Percentiles rank a stretch among this genome's conserved stretches.
Evolutionary conservation across 2,329 filamentous ascomycete genomes (phyloP).

Genomic region (Neonectria coccinea): DNA sequence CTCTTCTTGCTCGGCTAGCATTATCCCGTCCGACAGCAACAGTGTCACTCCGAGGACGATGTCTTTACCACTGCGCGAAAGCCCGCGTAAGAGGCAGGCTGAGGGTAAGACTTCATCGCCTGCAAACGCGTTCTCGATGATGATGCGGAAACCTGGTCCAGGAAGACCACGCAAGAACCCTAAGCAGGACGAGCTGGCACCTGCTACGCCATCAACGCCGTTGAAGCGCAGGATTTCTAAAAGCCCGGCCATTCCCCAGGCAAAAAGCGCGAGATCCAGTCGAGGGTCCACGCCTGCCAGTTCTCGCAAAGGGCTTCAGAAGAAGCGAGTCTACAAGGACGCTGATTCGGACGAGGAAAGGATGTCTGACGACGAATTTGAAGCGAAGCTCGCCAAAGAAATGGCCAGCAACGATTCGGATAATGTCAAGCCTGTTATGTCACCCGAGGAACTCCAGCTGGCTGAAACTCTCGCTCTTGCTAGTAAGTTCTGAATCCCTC

Average conservation of each 20-base stretch:
- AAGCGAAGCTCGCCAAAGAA: conserved; percentile 78
- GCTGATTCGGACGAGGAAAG: conserved; percentile 69
- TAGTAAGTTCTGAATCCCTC: conserved; percentile 64
- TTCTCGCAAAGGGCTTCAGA: conserved; percentile 63
- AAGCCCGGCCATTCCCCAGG: conserved; percentile 50
- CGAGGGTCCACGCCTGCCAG: conserved; percentile 78
- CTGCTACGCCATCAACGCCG: conserved; percentile 36
- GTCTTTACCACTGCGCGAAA: conserved; percentile 52
- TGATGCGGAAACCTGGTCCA: conserved; percentile 61
- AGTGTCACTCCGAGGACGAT: conserved; percentile 36
- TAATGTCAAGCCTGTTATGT: conserved; percentile 45
- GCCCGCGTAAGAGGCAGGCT: conserved; percentile 48
- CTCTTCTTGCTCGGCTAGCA: conserved; percentile 56
- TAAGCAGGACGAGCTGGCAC: conserved; percentile 37
- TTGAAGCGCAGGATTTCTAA: conserved; percentile 51
- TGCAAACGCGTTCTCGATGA: conserved; percentile 62
- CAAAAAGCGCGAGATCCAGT: conserved; percentile 81
- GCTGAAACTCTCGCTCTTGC: conserved; percentile 79
- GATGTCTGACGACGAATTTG: conserved; percentile 86
- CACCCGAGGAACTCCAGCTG: conserved; percentile 72
- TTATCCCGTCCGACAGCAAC: conserved; percentile 31
- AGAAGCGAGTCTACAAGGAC: conserved; percentile 62
- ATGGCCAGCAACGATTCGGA: conserved; percentile 57
- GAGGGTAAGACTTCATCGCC: conserved; percentile 38
- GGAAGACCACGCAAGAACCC: conserved; percentile 42